Conservation (phyloP, 2,329 filamentous ascomycete species). For the Venturia oleaginea region DNA sequence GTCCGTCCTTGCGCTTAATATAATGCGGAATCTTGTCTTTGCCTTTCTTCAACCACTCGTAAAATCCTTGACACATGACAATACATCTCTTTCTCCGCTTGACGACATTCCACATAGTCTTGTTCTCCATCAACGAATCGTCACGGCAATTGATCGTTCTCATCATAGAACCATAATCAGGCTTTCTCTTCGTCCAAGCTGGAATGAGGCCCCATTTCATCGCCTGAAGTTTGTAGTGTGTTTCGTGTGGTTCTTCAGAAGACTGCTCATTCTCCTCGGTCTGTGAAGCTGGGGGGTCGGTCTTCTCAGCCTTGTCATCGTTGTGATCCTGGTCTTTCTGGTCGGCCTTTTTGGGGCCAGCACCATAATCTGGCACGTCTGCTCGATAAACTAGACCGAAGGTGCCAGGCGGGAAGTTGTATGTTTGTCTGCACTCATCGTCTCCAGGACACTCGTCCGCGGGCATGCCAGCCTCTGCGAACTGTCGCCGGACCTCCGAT, state of each 20-base stretch:
- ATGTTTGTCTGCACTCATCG: slow-evolving; percentile 62
- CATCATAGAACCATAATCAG: slow-evolving; percentile 67
- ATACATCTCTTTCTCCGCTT: slow-evolving; percentile 83
- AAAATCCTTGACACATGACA: slow-evolving; percentile 85
- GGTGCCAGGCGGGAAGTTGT: slow-evolving; percentile 88
- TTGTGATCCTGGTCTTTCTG: slow-evolving; percentile 19
- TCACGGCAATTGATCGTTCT: slow-evolving; percentile 93
- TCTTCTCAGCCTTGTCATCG: slow-evolving; percentile 20
- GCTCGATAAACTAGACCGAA: slow-evolving; percentile 80
- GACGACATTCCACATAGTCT: slow-evolving; percentile 88
- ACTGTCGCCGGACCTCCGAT: slow-evolving; percentile 62
- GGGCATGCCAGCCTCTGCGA: slow-evolving; percentile 66
- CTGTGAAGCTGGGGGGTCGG: slow-evolving; percentile 1
- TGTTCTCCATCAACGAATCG: slow-evolving; percentile 66
- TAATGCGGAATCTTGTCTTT: slow-evolving; percentile 82
- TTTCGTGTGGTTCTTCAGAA: slow-evolving; percentile 23
- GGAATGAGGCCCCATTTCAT: slow-evolving; percentile 97
- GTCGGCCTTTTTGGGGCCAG: slow-evolving; percentile 26
- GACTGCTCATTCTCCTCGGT: slow-evolving; percentile 16
- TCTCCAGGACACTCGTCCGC: slow-evolving; percentile 65
- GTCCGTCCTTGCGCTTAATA: slow-evolving; percentile 70
- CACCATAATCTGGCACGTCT: slow-evolving; percentile 54
- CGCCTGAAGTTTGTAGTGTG: slow-evolving; percentile 71
- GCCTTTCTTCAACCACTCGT: slow-evolving; percentile 83
- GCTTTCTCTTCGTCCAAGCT: slow-evolving; percentile 82